A percentile compares a stretch with the other conserved stretches of the same genome.
phyloP scores from a whole-genome alignment of 495 filamentous ascomycete genomes.

The Staphylotrichum longicolle region DNA sequence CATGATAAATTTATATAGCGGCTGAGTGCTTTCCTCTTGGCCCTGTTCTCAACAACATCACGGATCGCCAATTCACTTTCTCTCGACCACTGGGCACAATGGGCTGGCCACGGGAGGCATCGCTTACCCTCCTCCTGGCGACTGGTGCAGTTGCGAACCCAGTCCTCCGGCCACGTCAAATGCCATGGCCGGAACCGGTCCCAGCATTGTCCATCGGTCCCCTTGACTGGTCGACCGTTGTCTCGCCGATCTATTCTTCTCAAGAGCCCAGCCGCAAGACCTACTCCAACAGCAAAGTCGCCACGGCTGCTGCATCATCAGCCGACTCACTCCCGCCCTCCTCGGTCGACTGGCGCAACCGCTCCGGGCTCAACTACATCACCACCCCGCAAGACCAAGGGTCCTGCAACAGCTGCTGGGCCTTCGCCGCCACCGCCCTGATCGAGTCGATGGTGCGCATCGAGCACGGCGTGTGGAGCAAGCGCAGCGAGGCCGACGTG shows the following conservation, averaged over 20 bases:
- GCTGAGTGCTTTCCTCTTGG: background rate
- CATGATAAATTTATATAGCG: background rate
- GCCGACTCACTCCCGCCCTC: background rate
- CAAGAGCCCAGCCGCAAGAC: background rate
- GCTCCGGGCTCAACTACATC: conserved; percentile 22
- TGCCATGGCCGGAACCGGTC: conserved; percentile 18
- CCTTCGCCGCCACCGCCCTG: conserved; percentile 24
- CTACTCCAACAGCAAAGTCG: background rate
- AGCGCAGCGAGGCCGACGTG: conserved; percentile 27
- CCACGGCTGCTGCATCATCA: background rate
- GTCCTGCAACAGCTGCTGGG: conserved; percentile 27
- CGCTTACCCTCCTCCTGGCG: background rate
- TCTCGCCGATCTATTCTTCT: background rate
- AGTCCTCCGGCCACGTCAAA: background rate
- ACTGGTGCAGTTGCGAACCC: background rate
- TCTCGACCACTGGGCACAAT: background rate
- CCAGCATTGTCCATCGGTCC: conserved; percentile 17
- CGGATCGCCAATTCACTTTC: background rate
- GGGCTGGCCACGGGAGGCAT: background rate
- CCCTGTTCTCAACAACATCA: no score
- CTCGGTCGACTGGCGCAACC: conserved; percentile 24
- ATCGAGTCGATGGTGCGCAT: conserved; percentile 26
- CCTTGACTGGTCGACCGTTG: conserved; percentile 16
- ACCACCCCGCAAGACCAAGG: conserved; percentile 26
- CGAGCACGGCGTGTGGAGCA: conserved; percentile 28